Conservation (phyloP, 2,329 filamentous ascomycete species). For the Cytospora piceae region DNA sequence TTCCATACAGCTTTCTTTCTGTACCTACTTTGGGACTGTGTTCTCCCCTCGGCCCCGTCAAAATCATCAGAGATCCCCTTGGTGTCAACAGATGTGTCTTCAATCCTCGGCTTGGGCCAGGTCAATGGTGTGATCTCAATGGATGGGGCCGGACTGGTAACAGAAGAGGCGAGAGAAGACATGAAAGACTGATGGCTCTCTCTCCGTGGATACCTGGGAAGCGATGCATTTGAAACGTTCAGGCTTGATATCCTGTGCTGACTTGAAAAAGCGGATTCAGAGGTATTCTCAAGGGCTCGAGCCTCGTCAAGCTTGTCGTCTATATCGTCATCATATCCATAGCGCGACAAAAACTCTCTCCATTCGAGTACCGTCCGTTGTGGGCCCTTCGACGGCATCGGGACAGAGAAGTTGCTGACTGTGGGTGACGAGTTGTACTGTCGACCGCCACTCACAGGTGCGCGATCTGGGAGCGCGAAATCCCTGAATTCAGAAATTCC, state of each 20-base stretch:
- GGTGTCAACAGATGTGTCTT: not conserved
- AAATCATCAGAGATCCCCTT: not conserved
- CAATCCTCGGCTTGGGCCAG: slow-evolving; percentile 8
- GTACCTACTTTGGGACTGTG: slow-evolving; percentile 18
- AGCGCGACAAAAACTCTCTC: not conserved
- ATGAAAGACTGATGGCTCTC: slow-evolving; percentile 20
- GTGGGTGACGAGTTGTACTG: slow-evolving; percentile 9
- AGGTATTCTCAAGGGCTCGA: not conserved
- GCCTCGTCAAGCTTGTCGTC: not conserved
- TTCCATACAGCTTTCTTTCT: not conserved
- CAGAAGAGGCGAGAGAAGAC: slow-evolving; percentile 26
- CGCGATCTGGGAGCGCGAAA: not conserved
- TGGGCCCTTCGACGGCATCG: slow-evolving; percentile 10
- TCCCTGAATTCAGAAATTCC: slow-evolving; percentile 8
- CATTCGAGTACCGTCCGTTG: not conserved
- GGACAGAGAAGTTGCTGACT: slow-evolving; percentile 19
- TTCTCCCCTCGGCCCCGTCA: not conserved
- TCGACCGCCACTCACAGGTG: not conserved
- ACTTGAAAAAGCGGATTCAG: not conserved
- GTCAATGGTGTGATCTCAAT: slow-evolving; percentile 24
- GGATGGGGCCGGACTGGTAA: slow-evolving; percentile 19
- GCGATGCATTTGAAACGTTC: slow-evolving; percentile 3
- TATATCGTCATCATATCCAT: not conserved
- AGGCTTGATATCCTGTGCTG: slow-evolving; percentile 5
- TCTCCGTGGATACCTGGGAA: slow-evolving; percentile 4